These are phyloP conservation scores for Glycine tomentella DNA, from an alignment of 306 rosid genomes.

Conservation along the genomic window DNA sequence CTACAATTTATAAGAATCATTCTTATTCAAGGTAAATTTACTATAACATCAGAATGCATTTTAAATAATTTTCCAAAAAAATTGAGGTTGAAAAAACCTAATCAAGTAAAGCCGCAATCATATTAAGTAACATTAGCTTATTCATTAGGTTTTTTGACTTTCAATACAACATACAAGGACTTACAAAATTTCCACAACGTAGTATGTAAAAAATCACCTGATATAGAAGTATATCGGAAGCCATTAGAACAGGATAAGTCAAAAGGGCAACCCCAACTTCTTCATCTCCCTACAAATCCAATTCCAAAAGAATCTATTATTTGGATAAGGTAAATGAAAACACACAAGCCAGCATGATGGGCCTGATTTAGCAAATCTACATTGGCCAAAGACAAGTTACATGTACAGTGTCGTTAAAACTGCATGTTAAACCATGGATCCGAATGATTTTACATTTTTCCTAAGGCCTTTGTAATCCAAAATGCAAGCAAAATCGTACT, in stretches of 20 bases:
- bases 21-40: slow-evolving; percentile 42
- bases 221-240: slow-evolving; percentile 95
- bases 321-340: slow-evolving; percentile 26
- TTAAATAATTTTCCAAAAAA: slow-evolving; percentile 22
- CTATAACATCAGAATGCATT: slow-evolving; percentile 41
- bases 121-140: slow-evolving; percentile 31
- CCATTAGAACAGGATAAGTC: slow-evolving; percentile 99
- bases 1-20: slow-evolving; percentile 55
- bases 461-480: no score
- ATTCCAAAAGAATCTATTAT: slow-evolving; percentile 46
- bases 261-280: slow-evolving; percentile 96
- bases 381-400: neutral
- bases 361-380: slow-evolving; percentile 23
- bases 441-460: no score
- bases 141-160: slow-evolving; percentile 24
- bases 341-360: slow-evolving; percentile 5
- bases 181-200: slow-evolving; percentile 24
- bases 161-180: slow-evolving; percentile 27
- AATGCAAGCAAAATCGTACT: no score
- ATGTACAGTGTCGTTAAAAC: no score
- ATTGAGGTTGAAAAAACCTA: slow-evolving; percentile 19
- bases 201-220: slow-evolving; percentile 65
- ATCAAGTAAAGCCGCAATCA: slow-evolving; percentile 22
- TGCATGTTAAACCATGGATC: no score
- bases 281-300: slow-evolving; percentile 85